Base-by-base conservation (phyloP, 225 moss, liverwort and hornwort species). In the Marchantia paleacea region DNA sequence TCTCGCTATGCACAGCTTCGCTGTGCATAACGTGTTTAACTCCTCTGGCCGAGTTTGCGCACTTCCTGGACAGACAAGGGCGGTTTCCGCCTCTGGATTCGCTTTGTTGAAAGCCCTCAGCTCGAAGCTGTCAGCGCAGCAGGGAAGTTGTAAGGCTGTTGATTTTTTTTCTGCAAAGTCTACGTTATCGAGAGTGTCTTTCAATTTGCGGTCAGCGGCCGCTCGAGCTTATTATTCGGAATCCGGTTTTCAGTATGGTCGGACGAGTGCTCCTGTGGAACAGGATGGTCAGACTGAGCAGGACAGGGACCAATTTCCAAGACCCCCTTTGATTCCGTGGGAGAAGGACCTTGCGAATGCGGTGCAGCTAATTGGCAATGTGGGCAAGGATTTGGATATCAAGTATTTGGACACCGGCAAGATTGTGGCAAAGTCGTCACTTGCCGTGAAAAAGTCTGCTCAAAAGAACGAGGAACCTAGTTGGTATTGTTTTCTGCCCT, bases 341-440 rank as follows among this genome's bases (percentile, higher is more conserved):
- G 69, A 88, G 28, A 92, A 92, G 85, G 92, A 95, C 58, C 72
- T 92, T 67, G 95, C 89, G 30, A 99, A 99, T 16, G 85, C 86
- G 28, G 97, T 99, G 79, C 92, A 92, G 81, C 79, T 99, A 81
- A 92, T 99, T 79, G 97, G 97, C 26, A 53, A 87, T 79, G 89
- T 99, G 12, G 97, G 97, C 9, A 86, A 88, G 76, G 92, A 95
- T 49, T 78, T 92, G 79, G 92, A 95, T 0, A 84, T 94, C 25
- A 93, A 91, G 84, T 99, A 94, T 79, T 78, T 95, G 88, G 92
- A 93, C 81, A 88, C 90, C 8, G 95, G 95, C 30, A 94, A 90
- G 79, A 92, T 99, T 48, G 87, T 92, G 79, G 93, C 95, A 3
- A 92, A 84, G 28, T 84, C 93, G 7, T 89, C 91, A 73, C 82